Conservation (phyloP, 2,329 filamentous ascomycete species). For the Chaetoscypha palmicola region DNA sequence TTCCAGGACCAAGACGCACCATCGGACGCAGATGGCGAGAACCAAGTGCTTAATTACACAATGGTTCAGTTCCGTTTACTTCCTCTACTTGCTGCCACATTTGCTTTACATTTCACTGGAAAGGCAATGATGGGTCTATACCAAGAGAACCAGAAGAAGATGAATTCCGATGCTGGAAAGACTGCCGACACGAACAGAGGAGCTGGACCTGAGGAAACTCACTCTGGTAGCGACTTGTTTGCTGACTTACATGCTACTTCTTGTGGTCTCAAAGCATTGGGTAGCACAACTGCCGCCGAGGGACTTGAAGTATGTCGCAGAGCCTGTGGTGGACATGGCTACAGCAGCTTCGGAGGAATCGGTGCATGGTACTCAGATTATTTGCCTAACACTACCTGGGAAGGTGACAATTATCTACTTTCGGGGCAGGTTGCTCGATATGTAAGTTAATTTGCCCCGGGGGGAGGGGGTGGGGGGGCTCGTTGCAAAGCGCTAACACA, state of each 20-base stretch:
- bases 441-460: constrained; percentile 34
- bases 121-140: constrained; percentile 70
- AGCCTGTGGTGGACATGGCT: constrained; percentile 72
- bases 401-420: constrained; percentile 75
- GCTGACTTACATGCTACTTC: constrained; percentile 72
- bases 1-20: constrained; percentile 68
- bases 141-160: constrained; percentile 62
- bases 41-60: constrained; percentile 71
- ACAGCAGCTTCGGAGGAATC: constrained; percentile 69
- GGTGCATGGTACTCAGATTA: constrained; percentile 70
- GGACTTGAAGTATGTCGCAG: constrained; percentile 68
- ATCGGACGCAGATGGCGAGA: constrained; percentile 53
- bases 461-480: too few relatives aligned
- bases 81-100: constrained; percentile 65
- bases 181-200: constrained; percentile 41
- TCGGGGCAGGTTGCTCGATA: constrained; percentile 74
- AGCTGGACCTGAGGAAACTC: constrained; percentile 61
- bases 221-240: constrained; percentile 58
- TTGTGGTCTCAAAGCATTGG: constrained; percentile 67
- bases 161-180: constrained; percentile 40
- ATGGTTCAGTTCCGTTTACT: constrained; percentile 72
- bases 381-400: constrained; percentile 52
- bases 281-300: constrained; percentile 65
- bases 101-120: constrained; percentile 73
- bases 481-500: not conserved